phyloP scores from a whole-genome alignment of 169 alveolate species.

The Babesia gibsoni region DNA sequence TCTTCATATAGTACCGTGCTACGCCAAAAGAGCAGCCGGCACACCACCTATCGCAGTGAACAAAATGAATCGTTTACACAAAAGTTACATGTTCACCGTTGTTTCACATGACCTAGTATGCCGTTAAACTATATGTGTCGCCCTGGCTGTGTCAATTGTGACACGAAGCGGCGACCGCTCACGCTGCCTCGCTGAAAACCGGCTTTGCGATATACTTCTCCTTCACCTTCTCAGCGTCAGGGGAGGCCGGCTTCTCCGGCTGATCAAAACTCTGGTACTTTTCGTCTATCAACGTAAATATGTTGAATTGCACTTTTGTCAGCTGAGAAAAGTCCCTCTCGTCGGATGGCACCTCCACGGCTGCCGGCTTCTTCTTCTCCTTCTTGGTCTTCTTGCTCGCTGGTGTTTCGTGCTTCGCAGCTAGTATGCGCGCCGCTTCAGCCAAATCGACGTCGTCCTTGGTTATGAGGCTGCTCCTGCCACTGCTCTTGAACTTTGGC shows the following conservation, averaged over 20 bases:
- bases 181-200: neutral
- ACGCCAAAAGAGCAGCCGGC: neutral
- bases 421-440: slow-evolving; percentile 42
- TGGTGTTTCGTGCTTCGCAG: slow-evolving; percentile 43
- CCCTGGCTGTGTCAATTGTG: too few species aligned
- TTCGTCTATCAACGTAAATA: slow-evolving; percentile 37
- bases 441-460: slow-evolving; percentile 63
- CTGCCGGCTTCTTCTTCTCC: slow-evolving; percentile 46
- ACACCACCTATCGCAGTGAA: neutral
- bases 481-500: slow-evolving; percentile 43
- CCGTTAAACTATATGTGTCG: neutral
- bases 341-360: slow-evolving; percentile 13
- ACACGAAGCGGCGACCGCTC: too few species aligned
- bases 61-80: neutral
- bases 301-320: slow-evolving; percentile 53
- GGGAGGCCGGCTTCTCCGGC: slow-evolving; percentile 2
- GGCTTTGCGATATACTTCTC: slow-evolving; percentile 44
- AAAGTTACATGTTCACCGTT: neutral
- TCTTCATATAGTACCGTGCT: slow-evolving; percentile 82
- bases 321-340: slow-evolving; percentile 5
- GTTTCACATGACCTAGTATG: neutral
- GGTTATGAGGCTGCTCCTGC: slow-evolving; percentile 3
- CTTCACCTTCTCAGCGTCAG: slow-evolving; percentile 48
- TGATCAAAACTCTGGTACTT: slow-evolving; percentile 33
- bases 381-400: slow-evolving; percentile 17